Base-by-base conservation (phyloP, 139 green algal species). In the Chlorella sorokiniana region DNA sequence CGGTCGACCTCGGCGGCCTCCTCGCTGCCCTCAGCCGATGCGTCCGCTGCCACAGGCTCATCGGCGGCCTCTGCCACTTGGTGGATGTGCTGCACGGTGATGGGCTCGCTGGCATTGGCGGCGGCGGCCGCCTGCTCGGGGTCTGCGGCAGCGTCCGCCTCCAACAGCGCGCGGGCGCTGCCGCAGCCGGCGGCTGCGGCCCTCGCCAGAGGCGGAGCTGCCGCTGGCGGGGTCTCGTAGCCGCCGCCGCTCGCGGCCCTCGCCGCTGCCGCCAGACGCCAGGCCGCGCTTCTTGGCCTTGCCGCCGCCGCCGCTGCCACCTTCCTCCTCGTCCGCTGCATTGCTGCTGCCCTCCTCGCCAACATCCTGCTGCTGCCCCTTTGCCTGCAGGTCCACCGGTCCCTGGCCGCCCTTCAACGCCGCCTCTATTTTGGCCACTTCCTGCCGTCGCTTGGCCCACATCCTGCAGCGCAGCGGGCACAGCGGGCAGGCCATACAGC, bases 361-460 rank as follows among this genome's bases (percentile, higher is more conserved):
- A 56, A 25, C 69, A 16, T 63, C 35, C 45, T 63, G 44, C 70
- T 78, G 44, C 70, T 62, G 42, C 69, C 45, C 41, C 70, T 78
- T 29, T 45, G 64, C 45, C 70, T 78, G 45, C 61, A 72, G 38
- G 37, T 44, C 38, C 14, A 79, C 72, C 52, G 68, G 35, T 38
- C 51, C 40, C 35, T 79, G 51, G 35, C 72, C 72, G 18, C 22
- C 27, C 52, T 79, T 67, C 72, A 51, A 79, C 35, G 72, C 72
- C 23, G 51, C 38, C 52, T 79, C 72, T 11, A 79, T 68, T 31
- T 45, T 20, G 0, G 59, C 75, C 42, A 81, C 73, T 61, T 71
- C 75, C 61, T 81, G 68, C 44, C 59, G 75, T 40, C 61, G 59
- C 75, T 81, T 81, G 61, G 59, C 75, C 75, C 75, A 81, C 75